phyloP scores from a whole-genome alignment of 2,329 filamentous ascomycete species.

The Penicillium sp. region DNA sequence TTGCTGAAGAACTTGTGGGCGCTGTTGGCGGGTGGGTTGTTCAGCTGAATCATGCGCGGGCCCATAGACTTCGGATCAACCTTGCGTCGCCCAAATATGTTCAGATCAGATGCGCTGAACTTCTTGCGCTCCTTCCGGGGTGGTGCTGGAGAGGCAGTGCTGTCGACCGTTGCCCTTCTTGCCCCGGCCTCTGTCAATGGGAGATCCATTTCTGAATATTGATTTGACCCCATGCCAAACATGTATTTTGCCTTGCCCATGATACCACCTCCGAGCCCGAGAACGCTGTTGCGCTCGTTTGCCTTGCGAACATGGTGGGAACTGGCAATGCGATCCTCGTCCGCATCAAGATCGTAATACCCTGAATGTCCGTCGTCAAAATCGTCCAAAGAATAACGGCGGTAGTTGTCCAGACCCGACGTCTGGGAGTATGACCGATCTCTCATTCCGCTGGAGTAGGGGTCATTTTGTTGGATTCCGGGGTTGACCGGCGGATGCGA shows the following conservation, averaged over 20 bases:
- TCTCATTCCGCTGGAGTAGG: conserved; percentile 38
- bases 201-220: conserved; percentile 97
- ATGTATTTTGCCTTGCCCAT: conserved; percentile 86
- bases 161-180: conserved; percentile 48
- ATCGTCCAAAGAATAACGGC: conserved; percentile 86
- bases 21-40: conserved; percentile 91
- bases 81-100: conserved; percentile 81
- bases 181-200: conserved; percentile 79
- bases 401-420: conserved; percentile 82
- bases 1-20: conserved; percentile 92
- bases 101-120: conserved; percentile 76
- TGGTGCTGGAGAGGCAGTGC: conserved; percentile 43
- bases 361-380: conserved; percentile 75
- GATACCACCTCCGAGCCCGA: conserved; percentile 82
- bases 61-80: conserved; percentile 88
- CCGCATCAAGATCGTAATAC: conserved; percentile 72
- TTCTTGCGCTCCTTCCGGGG: conserved; percentile 56
- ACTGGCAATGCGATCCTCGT: conserved; percentile 57
- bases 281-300: conserved; percentile 82
- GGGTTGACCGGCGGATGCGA: conserved; percentile 30
- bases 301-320: conserved; percentile 56
- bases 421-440: conserved; percentile 67
- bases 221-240: conserved; percentile 75
- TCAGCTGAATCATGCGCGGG: conserved; percentile 89
- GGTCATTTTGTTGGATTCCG: conserved; percentile 39